These are phyloP conservation scores for Sordariomycetes sp. DNA, from an alignment of 2,329 filamentous ascomycete genomes.

Conservation along the genomic window DNA sequence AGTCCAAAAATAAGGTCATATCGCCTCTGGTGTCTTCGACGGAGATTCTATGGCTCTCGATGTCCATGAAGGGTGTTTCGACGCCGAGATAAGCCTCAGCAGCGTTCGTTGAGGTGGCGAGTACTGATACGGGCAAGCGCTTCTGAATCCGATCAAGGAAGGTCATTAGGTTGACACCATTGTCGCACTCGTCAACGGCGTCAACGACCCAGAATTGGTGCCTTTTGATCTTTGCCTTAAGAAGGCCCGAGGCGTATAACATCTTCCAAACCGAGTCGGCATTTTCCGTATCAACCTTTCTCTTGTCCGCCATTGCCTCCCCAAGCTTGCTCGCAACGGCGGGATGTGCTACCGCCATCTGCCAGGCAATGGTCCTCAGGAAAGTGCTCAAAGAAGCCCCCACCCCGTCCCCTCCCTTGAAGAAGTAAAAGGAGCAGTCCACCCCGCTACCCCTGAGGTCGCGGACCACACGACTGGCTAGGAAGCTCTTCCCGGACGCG, in stretches of 20 bases:
- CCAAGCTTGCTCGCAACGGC: not conserved
- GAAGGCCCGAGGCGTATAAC: not conserved
- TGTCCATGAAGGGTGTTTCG: not conserved
- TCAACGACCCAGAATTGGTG: conserved; percentile 23
- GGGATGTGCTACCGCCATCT: not conserved
- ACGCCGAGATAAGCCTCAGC: not conserved
- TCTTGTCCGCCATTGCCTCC: not conserved
- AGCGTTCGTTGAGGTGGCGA: not conserved
- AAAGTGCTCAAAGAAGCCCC: not conserved
- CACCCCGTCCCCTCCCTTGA: conserved; percentile 6
- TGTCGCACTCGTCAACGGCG: conserved; percentile 20
- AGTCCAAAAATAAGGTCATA: not conserved
- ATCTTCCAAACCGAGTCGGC: not conserved
- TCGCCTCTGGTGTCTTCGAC: not conserved
- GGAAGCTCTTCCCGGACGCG: conserved; percentile 11
- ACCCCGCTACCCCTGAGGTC: conserved; percentile 4
- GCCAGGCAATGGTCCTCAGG: not conserved
- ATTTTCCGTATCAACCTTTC: not conserved
- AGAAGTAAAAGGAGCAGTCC: conserved; percentile 12
- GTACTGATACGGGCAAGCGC: not conserved
- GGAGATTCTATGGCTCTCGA: not conserved
- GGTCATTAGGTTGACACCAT: not conserved
- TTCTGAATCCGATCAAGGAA: not conserved
- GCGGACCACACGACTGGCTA: conserved; percentile 9
- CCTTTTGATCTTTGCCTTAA: conserved; percentile 7